These are phyloP conservation scores for Holtermannia corniformis DNA, from an alignment of 768 basidiomycete species.

Conservation along the genomic window DNA sequence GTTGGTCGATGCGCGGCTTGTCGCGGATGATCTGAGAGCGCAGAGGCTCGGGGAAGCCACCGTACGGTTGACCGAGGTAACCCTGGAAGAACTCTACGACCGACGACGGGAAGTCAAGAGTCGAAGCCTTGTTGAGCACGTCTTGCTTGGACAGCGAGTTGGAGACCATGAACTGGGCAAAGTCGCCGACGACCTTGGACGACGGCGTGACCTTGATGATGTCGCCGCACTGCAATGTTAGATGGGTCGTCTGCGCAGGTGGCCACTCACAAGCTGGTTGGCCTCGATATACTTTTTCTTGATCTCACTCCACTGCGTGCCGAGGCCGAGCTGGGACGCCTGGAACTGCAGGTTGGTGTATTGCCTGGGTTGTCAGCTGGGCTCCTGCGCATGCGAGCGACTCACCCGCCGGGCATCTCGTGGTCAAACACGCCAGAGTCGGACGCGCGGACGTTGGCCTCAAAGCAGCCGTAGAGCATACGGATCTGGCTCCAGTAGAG, in stretches of 20 bases:
- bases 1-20: conserved; percentile 84
- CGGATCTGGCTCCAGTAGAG: conserved; percentile 97
- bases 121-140: conserved; percentile 73
- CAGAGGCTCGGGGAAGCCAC: conserved; percentile 96
- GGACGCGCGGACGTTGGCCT: conserved; percentile 92
- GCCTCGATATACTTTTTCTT: conserved; percentile 99
- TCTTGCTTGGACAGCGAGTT: conserved; percentile 81
- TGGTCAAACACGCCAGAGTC: conserved; percentile 98
- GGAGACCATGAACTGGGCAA: conserved; percentile 98
- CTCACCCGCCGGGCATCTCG: conserved; percentile 98
- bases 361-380: conserved; percentile 18
- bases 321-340: conserved; percentile 91
- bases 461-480: conserved; percentile 89
- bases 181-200: conserved; percentile 97
- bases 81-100: conserved; percentile 93
- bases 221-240: conserved; percentile 66
- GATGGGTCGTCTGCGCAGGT: background rate
- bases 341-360: conserved; percentile 70
- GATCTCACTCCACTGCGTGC: conserved; percentile 92
- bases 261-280: conserved; percentile 66
- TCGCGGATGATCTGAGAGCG: conserved; percentile 84
- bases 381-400: conserved; percentile 33
- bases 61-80: conserved; percentile 93
- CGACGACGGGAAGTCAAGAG: conserved; percentile 86
- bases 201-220: conserved; percentile 99